Conservation (phyloP, 176 grass and related monocot genomes). For the Juncus inflexus region DNA sequence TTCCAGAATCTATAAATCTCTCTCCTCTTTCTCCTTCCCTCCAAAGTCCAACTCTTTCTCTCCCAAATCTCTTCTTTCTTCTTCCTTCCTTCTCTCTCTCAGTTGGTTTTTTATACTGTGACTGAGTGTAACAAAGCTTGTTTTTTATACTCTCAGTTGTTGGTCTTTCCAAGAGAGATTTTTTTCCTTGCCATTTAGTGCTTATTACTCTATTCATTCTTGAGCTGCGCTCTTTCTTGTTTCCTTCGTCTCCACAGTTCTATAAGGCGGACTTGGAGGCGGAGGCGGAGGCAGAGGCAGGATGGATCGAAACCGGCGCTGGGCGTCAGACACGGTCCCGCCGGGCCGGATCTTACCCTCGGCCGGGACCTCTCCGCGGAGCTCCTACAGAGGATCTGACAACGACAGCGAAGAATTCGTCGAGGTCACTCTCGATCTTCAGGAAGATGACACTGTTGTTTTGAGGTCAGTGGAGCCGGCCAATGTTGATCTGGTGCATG, state of each 20-base stretch:
- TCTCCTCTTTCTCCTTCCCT: slow-evolving; percentile 14
- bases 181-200: not conserved
- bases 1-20: not conserved
- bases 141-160: not conserved
- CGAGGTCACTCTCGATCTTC: slow-evolving; percentile 94
- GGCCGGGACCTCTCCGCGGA: slow-evolving; percentile 56
- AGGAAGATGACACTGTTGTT: slow-evolving; percentile 94
- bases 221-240: not conserved
- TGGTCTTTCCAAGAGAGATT: not conserved
- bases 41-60: not conserved
- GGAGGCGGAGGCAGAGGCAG: slow-evolving; percentile 2
- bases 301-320: slow-evolving; percentile 39
- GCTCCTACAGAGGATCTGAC: slow-evolving; percentile 43
- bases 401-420: slow-evolving; percentile 84
- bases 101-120: not conserved
- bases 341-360: slow-evolving; percentile 5
- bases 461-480: slow-evolving; percentile 94
- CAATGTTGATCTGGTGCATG: not conserved
- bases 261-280: not conserved
- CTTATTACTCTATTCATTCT: slow-evolving; percentile 2
- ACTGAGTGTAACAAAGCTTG: too few species aligned
- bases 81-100: not conserved
- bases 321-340: slow-evolving; percentile 22
- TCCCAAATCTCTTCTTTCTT: not conserved
- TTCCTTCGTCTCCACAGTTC: not conserved